Base-by-base conservation (phyloP, 352 stramenopile species). In the Globisporangium spinosum region DNA sequence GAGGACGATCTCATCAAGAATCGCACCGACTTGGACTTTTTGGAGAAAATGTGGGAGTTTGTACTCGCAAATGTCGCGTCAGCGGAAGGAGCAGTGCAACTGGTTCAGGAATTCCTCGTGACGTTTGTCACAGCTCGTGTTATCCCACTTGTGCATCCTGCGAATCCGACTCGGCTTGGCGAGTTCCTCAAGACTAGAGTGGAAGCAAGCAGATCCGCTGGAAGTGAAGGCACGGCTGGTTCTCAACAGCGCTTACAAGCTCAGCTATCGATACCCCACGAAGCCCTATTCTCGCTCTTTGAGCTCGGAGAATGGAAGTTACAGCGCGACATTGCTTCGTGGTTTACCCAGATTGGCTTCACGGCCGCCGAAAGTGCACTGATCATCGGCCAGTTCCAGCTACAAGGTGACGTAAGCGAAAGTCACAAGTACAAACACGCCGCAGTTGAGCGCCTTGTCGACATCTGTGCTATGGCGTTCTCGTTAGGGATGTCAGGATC, bases 1-100 rank as follows among this genome's bases (percentile, higher is more conserved):
- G 62, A 65, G 3, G 54, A 58, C 10, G 47, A 62, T 7, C 17
- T 29, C 10, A 12, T 34, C 3, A 43, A 55, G 32, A 55, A 25
- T n/a, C 68, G 62, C 15, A 59, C 62, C 3, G 62, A 72, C 10
- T 25, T 65, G 22, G 68, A 72, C 32, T 61, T 72, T 3, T 32
- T 70, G 1, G 68, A 72, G 57, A 63, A 69, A 29, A 53, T 70
- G 56, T 72, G 68, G 68, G 62, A 47, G 3, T 72, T 72, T 72
- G 67, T 43, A n/a, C 25, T 69, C 34, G 12, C 8, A 1, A 51
- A 69, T 35, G 62, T 35, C 0, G 1, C 20, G 15, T 53, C 55
- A 15, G 32, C 54, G 29, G 68, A 70, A 7, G 9, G 4, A 38
- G 53, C 63, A 13, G 57, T 51, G n/a, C 13, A 35, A 15, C 34